phyloP scores from a whole-genome alignment of 345 rosid genomes.

The Brassica juncea region DNA sequence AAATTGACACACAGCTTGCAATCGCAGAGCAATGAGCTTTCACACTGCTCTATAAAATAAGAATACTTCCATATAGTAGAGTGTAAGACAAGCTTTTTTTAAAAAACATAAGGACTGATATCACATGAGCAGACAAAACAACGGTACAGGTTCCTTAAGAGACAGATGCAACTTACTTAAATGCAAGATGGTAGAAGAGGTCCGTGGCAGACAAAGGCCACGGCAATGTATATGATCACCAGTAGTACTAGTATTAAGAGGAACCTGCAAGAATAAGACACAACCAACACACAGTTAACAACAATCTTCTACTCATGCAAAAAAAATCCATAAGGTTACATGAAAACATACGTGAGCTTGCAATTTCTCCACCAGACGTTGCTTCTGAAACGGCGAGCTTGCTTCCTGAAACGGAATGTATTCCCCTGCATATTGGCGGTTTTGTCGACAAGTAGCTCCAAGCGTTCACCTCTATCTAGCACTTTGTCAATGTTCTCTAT shows the following conservation, averaged over 20 bases:
- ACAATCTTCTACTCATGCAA: neutral
- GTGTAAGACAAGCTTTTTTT: constrained; percentile 13
- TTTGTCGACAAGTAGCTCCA: constrained; percentile 92
- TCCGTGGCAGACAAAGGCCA: constrained; percentile 87
- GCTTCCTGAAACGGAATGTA: constrained; percentile 90
- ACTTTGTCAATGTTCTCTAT: constrained; percentile 93
- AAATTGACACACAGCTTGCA: constrained; percentile 25
- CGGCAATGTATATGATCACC: constrained; percentile 64
- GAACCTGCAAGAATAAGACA: constrained; percentile 52
- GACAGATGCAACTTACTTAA: constrained; percentile 41
- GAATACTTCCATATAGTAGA: constrained; percentile 12
- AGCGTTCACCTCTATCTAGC: constrained; percentile 88
- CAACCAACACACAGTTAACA: constrained; percentile 3
- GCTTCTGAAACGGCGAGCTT: constrained; percentile 79
- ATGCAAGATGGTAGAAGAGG: constrained; percentile 73
- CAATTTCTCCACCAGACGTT: constrained; percentile 98
- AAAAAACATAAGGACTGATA: constrained; percentile 19
- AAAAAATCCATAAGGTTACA: neutral
- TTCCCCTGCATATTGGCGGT: constrained; percentile 93
- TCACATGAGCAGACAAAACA: constrained; percentile 7
- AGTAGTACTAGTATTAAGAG: constrained; percentile 62
- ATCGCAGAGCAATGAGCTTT: constrained; percentile 31
- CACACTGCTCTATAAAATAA: constrained; percentile 30
- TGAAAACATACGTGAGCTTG: constrained; percentile 66
- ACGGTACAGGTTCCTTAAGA: neutral